Evolutionary conservation across 108 stramenopile species (phyloP), one percentile per base, ranked within the genome.

Genomic region (Asterionellopsis glacialis): DNA sequence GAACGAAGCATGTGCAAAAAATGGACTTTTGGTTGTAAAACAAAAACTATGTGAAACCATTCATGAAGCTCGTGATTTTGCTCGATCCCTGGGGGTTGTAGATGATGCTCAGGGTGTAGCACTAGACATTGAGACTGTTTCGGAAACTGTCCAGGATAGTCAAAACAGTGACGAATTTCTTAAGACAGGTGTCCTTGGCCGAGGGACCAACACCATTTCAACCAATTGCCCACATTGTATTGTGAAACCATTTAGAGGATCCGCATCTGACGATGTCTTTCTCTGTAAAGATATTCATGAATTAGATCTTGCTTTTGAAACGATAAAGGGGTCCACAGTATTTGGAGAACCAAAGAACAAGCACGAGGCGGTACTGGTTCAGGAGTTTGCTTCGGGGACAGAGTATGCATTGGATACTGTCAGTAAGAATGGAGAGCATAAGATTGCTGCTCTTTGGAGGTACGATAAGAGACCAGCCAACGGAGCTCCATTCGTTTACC

Each of bases 401-500:
- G 98, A 98, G 71, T 97, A 90, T 64, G 96, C 95, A 11, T 68
- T 97, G 6, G 98, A 98, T 66, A 75, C 82, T 9, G 96, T 98
- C 1, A 76, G 77, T 56, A 75, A 79, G 7, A 73, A 92, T 68
- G 98, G 96, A 0, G 80, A 89, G 39, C 82, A 91, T 64, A 95
- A 98, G 68, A 80, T 94, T 42, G 89, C 91, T 24, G 98, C 96
- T 9, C 63, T 98, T 16, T 98, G 98, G 98, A 75, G 77, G 57
- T 98, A 97, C 69, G 96, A 97, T 65, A 97, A 97, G 68, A 78
- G 95, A 60, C 63, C 77, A 6, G 84, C 84, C 49, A 95, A 95
- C 67, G 96, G 88, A 22, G 83, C 77, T 26, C 76, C 81, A 13
- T 90, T 90, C 72, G 90, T 92, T 0, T 94, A 95, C 69, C 92